These are phyloP conservation scores for Rhizopus stolonifer DNA, from an alignment of 371 early-diverging fungal genomes.

Conservation along the genomic window DNA sequence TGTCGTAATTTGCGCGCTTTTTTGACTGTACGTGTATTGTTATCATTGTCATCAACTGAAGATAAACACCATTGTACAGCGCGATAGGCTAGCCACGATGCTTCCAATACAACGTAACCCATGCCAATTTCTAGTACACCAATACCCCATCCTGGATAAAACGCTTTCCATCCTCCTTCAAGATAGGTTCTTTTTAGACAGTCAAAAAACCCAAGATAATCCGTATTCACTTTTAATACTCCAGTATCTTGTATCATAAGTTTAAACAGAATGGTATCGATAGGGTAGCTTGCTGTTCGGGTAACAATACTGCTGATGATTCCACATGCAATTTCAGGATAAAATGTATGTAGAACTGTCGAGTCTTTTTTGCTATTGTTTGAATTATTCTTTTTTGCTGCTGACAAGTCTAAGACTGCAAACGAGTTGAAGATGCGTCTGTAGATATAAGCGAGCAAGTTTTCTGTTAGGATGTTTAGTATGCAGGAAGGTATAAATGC, in stretches of 20 bases:
- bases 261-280: conserved; percentile 55
- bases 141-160: conserved; percentile 48
- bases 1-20: conserved; percentile 25
- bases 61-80: conserved; percentile 33
- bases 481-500: conserved; percentile 55
- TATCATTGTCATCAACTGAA: conserved; percentile 3
- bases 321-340: conserved; percentile 60
- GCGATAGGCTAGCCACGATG: conserved; percentile 41
- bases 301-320: conserved; percentile 55
- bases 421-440: conserved; percentile 32
- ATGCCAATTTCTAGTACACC: conserved; percentile 37
- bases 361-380: conserved; percentile 9
- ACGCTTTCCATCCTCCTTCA: conserved; percentile 40
- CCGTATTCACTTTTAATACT: conserved; percentile 38
- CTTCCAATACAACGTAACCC: conserved; percentile 41
- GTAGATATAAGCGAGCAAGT: conserved; percentile 49
- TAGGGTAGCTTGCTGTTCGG: conserved; percentile 50
- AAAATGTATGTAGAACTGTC: conserved; percentile 51
- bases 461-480: conserved; percentile 50
- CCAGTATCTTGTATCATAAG: conserved; percentile 55
- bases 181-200: conserved; percentile 31
- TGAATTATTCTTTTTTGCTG: conserved; percentile 4
- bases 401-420: conserved; percentile 21
- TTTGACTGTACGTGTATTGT: conserved; percentile 12
- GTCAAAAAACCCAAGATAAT: conserved; percentile 52